Conservation (phyloP, 148 eudicot species). For the Rheum nobile region DNA sequence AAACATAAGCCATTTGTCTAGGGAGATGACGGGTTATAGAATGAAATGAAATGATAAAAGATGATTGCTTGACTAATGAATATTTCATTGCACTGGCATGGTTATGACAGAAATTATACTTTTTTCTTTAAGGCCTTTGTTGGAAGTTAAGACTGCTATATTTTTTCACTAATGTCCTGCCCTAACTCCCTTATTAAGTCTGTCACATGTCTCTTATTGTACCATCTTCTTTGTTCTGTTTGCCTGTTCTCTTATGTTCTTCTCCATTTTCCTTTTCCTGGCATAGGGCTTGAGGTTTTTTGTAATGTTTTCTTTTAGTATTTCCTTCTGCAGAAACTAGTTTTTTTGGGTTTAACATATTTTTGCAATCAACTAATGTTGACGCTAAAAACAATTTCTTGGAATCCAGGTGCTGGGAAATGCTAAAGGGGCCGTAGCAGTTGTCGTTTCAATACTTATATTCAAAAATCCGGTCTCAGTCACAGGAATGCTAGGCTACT, state of each 20-base stretch:
- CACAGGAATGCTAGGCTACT: slow-evolving; percentile 13
- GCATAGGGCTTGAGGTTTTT: not conserved
- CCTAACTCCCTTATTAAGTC: not conserved
- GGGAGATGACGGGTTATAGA: too few relatives aligned
- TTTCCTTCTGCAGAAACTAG: not conserved
- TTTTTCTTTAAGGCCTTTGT: not conserved
- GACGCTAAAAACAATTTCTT: not conserved
- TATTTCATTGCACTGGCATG: not conserved
- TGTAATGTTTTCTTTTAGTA: not conserved
- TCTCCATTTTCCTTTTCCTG: not conserved
- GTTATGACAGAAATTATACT: not conserved
- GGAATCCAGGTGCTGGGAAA: slow-evolving; percentile 11
- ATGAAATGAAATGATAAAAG: not conserved
- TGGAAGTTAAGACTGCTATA: not conserved
- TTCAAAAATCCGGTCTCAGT: slow-evolving; percentile 12
- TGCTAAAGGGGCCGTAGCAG: slow-evolving; percentile 13
- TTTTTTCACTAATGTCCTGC: not conserved
- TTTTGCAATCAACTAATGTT: not conserved
- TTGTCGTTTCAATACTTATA: slow-evolving; percentile 7
- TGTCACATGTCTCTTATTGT: not conserved
- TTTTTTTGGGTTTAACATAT: not conserved
- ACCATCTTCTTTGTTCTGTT: not conserved
- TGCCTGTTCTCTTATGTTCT: not conserved
- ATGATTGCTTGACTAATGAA: not conserved
- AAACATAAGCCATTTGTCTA: not conserved